Evolutionary conservation across 176 grass and related monocot species (phyloP), one percentile per base, ranked within the genome.

Genomic region (Aegilops sharonensis): DNA sequence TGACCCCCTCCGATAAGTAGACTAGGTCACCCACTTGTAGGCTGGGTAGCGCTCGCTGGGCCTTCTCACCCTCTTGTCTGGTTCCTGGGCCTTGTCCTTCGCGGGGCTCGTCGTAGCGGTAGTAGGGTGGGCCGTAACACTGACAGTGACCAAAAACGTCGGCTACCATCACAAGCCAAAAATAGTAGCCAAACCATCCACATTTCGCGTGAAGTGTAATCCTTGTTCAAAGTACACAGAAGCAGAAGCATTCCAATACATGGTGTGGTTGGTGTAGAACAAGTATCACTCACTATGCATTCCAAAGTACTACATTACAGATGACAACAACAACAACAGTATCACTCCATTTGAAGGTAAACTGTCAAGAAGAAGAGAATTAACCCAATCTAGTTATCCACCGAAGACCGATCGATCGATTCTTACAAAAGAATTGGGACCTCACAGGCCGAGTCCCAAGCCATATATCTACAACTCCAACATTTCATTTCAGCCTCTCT

Each of bases 391-490:
- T 84, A 75, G 40, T 18, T 9, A 91, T 67, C 25, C 81, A 87
- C 81, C 62, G 36, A 87, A 75, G 36, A 18, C 50, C 14, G 15
- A 18, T 18, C 50, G 1, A 76, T 84, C 15, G 4, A 75, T 84
- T 87, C 81, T 75, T 91, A 91, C 89, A 91, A 91, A 91, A 91
- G 85, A 91, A 91, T 81, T 81, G 78, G 59, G 75, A 62, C 21
- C 21, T 75, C 75, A 77, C 72, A 87, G 47, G 81, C 76, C 69
- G 4, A 68, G 45, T 68, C 85, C 68, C 68, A 75, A 80, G 80
- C 81, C 81, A 87, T 87, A 87, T 91, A 91, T 87, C 85, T 91
- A 91, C 89, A 89, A 85, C 77, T 85, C 67, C 85, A 84, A 65
- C 75, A 74, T 84, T 83, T 8, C 18, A 57, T 20, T 21, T 84